Conservation (phyloP, 148 eudicot genomes). For the Vaccinium macrocarpon region DNA sequence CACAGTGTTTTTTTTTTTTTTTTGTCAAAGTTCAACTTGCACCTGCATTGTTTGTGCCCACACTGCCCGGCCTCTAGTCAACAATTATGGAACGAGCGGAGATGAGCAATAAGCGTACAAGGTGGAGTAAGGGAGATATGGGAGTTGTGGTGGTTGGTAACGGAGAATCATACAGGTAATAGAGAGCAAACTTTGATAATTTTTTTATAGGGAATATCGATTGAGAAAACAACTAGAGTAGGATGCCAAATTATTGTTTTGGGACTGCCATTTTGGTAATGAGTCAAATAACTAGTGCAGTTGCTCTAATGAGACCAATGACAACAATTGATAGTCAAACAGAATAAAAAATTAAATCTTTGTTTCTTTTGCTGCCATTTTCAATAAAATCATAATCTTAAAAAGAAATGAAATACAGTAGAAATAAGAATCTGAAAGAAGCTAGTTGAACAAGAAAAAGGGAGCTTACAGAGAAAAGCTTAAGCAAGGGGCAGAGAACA, state of each 20-base stretch:
- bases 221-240: no score
- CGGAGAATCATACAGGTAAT: background rate
- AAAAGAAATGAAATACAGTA: background rate
- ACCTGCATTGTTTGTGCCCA: no score
- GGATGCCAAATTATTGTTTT: background rate
- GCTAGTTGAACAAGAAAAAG: background rate
- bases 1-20: no score
- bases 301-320: background rate
- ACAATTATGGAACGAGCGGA: background rate
- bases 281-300: background rate
- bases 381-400: background rate
- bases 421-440: background rate
- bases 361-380: background rate
- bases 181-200: background rate
- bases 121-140: background rate
- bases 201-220: no score
- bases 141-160: background rate
- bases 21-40: no score
- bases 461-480: conserved; percentile 36
- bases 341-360: background rate
- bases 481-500: conserved; percentile 39
- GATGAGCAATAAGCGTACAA: background rate
- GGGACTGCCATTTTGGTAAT: background rate
- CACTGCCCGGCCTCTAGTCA: no score
- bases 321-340: background rate